Evolutionary conservation across 257 asterid genomes (phyloP).

Genomic region (Solanum chaucha): DNA sequence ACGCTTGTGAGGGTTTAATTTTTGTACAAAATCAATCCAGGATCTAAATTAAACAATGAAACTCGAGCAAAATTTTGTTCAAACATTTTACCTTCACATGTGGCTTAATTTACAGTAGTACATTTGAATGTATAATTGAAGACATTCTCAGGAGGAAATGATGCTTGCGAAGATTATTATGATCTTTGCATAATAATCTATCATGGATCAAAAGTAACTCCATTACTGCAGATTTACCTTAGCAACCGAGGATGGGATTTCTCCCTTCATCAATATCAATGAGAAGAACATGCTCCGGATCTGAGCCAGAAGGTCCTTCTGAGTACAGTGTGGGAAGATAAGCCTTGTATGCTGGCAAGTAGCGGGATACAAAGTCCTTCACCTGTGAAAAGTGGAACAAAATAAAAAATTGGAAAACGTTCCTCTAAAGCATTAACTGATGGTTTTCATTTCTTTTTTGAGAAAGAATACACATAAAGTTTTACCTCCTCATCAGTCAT

Average conservation of each 20-base stretch:
- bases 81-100: background rate
- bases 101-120: background rate
- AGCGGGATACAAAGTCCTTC: conserved; percentile 79
- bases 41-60: background rate
- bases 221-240: conserved; percentile 7
- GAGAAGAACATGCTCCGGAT: conserved; percentile 53
- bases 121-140: background rate
- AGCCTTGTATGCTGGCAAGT: conserved; percentile 90
- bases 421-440: background rate
- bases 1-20: background rate
- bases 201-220: background rate
- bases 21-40: background rate
- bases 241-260: conserved; percentile 77
- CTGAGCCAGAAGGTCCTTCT: conserved; percentile 94
- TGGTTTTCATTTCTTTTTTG: background rate
- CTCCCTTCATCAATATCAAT: conserved; percentile 83
- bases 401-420: background rate
- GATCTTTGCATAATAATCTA: background rate
- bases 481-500: conserved; percentile 86
- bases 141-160: background rate
- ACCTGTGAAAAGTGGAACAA: conserved; percentile 32
- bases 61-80: background rate
- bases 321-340: conserved; percentile 87
- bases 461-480: background rate
- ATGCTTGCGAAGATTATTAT: background rate